Base-by-base conservation (phyloP, 208 protist genomes). In the Trypanosoma mega region DNA sequence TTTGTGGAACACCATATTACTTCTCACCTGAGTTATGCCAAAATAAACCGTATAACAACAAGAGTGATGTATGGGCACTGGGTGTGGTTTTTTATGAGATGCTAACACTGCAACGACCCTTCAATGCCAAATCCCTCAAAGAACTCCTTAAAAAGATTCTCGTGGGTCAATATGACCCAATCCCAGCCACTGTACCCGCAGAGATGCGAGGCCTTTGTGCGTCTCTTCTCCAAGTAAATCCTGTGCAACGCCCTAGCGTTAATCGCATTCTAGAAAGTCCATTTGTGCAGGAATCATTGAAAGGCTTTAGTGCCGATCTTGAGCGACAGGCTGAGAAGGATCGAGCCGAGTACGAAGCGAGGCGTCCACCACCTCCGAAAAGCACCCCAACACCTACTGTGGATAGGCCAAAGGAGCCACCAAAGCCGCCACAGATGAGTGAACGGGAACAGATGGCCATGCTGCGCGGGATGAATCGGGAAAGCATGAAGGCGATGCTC, bases 1-100 rank as follows among this genome's bases (percentile, higher is more conserved):
- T 97, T 31, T 94, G 96, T 54, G 97, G 97, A 21, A 98, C 95
- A n/a, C 95, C 95, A 30, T 98, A 98, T 76, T 98, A 98, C 76
- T 94, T 98, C 72, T 96, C 86, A 8, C 97, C 95, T 14, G 94
- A 98, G 81, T 74, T 98, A 49, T 98, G 92, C 81, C 79, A 97
- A 70, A 96, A 85, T 80, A 86, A 90, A 75, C 87, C 90, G 36
- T 98, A 98, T 80, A 97, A 97, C 72, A 90, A 89, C 73, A 96
- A 97, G 74, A 90, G 84, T 52, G 94, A 98, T 67, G 83, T 96
- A 33, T 97, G 93, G 93, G 85, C 92, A 5, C 77, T 96, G 57
- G 90, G 90, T 47, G 85, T 96, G 18, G 82, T 96, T 59, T 86
- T 96, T 52, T 96, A 96, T 74, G 91, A 96, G 58, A 83, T 80